phyloP scores from a whole-genome alignment of 2,329 filamentous ascomycete species.

The Stemphylium beticola region DNA sequence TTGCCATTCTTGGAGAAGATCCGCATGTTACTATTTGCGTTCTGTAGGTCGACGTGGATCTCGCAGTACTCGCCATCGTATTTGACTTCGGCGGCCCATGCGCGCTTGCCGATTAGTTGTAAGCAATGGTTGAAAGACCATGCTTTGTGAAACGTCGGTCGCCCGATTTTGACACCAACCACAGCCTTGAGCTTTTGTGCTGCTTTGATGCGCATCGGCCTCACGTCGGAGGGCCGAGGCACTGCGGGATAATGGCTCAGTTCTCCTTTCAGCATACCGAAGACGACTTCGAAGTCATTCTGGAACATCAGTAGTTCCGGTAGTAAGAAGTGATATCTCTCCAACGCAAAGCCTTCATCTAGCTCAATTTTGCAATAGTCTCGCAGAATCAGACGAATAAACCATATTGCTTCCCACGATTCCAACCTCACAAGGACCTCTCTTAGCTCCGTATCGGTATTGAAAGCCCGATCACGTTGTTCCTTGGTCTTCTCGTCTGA shows the following conservation, averaged over 20 bases:
- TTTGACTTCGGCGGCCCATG: conserved; percentile 79
- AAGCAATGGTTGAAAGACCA: conserved; percentile 73
- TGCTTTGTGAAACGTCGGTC: conserved; percentile 54
- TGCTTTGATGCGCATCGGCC: conserved; percentile 47
- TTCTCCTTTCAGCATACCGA: conserved; percentile 59
- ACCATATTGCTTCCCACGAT: conserved; percentile 83
- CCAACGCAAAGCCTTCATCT: conserved; percentile 63
- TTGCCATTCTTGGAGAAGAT: conserved; percentile 95
- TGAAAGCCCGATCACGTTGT: conserved; percentile 25
- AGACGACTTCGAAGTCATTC: conserved; percentile 68
- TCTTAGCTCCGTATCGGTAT: conserved; percentile 34
- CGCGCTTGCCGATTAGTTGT: conserved; percentile 64
- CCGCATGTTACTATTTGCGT: conserved; percentile 64
- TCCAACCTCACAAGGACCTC: conserved; percentile 53
- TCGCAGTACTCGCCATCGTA: conserved; percentile 89
- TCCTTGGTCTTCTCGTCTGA: conserved; percentile 64
- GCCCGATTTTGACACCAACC: conserved; percentile 55
- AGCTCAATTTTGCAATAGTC: conserved; percentile 72
- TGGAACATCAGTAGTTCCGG: conserved; percentile 74
- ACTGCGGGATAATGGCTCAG: conserved; percentile 47
- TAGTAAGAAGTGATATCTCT: conserved; percentile 70
- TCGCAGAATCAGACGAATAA: conserved; percentile 82
- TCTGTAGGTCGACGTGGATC: conserved; percentile 75
- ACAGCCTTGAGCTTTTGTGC: conserved; percentile 46
- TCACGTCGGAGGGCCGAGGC: conserved; percentile 43